These are phyloP conservation scores for Mycena kentingensis DNA, from an alignment of 768 basidiomycete species.

Conservation along the genomic window DNA sequence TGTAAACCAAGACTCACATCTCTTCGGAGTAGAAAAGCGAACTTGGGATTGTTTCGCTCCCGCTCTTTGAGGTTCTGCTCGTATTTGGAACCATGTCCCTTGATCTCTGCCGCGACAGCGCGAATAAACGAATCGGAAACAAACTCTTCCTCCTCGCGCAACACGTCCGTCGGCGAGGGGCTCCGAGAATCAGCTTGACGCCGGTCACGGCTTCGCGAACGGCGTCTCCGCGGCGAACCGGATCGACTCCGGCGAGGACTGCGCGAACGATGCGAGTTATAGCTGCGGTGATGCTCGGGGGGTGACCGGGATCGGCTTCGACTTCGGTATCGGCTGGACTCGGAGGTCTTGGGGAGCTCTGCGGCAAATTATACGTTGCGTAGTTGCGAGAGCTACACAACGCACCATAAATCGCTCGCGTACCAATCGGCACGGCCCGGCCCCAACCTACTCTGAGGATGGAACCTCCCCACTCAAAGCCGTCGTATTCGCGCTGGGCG, in stretches of 20 bases:
- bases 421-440: conserved; percentile 88
- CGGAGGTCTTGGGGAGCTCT: conserved; percentile 18
- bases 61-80: conserved; percentile 73
- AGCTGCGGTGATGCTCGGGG: conserved; percentile 36
- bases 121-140: conserved; percentile 86
- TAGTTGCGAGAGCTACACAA: neutral
- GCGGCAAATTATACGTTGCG: conserved; percentile 11
- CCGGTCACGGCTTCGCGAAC: conserved; percentile 50
- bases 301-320: conserved; percentile 42
- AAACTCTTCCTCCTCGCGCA: conserved; percentile 56
- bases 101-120: conserved; percentile 83
- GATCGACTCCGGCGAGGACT: conserved; percentile 50
- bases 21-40: conserved; percentile 67
- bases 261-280: conserved; percentile 46
- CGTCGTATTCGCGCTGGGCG: conserved; percentile 88
- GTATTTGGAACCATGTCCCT: conserved; percentile 76
- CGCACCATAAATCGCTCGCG: conserved; percentile 78
- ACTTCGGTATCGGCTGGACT: conserved; percentile 37
- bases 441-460: conserved; percentile 93
- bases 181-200: conserved; percentile 53
- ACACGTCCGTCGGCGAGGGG: conserved; percentile 45
- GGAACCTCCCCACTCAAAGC: conserved; percentile 92
- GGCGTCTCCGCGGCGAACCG: conserved; percentile 41
- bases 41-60: conserved; percentile 82
- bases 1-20: conserved; percentile 44